These are phyloP conservation scores for Misopates orontium DNA, from an alignment of 257 asterid species.

Conservation along the genomic window DNA sequence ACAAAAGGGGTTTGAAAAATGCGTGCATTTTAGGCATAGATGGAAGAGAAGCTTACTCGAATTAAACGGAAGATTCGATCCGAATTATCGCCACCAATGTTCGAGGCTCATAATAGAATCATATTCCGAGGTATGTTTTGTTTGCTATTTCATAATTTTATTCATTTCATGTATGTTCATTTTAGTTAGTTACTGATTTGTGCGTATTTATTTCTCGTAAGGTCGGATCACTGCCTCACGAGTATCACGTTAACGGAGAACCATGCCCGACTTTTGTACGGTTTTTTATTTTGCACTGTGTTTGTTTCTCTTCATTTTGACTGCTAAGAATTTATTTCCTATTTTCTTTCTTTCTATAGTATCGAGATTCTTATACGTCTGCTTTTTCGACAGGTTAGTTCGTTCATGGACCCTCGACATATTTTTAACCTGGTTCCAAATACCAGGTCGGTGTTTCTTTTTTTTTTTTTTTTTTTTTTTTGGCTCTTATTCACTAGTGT, in stretches of 20 bases:
- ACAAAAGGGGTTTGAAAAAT: too few relatives aligned
- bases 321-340: too few relatives aligned
- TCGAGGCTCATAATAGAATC: slow-evolving; percentile 59
- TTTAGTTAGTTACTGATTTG: background rate
- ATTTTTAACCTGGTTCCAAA: slow-evolving; percentile 20
- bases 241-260: slow-evolving; percentile 61
- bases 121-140: slow-evolving; percentile 65
- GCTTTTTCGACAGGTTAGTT: slow-evolving; percentile 38
- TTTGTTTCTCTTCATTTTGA: background rate
- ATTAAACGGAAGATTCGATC: slow-evolving; percentile 65
- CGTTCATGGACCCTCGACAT: slow-evolving; percentile 38
- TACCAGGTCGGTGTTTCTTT: slow-evolving; percentile 34
- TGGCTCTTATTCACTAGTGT: too few relatives aligned
- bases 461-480: background rate
- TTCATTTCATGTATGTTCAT: background rate
- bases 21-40: slow-evolving; percentile 41
- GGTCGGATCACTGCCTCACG: slow-evolving; percentile 72
- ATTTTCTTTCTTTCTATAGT: background rate
- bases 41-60: slow-evolving; percentile 74
- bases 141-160: background rate
- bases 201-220: slow-evolving; percentile 20
- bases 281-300: slow-evolving; percentile 10
- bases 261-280: slow-evolving; percentile 83
- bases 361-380: background rate
- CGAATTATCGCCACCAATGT: slow-evolving; percentile 54